phyloP scores from a whole-genome alignment of 768 basidiomycete genomes.

The Amanita jacksonii region DNA sequence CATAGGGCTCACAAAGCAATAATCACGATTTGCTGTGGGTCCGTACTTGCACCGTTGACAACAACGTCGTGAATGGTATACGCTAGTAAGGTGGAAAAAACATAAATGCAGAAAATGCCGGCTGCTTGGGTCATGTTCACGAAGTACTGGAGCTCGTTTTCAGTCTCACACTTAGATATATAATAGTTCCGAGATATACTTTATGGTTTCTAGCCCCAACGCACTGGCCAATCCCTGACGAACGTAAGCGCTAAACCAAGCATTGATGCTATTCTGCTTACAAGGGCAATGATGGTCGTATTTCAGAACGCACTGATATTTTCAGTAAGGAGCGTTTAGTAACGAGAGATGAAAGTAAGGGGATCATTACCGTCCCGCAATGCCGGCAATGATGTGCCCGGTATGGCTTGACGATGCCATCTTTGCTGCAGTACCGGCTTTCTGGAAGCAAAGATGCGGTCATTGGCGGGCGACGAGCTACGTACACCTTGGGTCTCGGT shows the following conservation, averaged over 20 bases:
- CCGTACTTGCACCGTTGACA: constrained; percentile 24
- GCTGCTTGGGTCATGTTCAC: constrained; percentile 69
- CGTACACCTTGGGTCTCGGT: constrained; percentile 12
- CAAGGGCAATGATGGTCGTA: constrained; percentile 91
- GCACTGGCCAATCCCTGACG: constrained; percentile 83
- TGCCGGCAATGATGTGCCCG: constrained; percentile 72
- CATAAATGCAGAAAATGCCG: constrained; percentile 50
- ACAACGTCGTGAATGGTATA: constrained; percentile 31
- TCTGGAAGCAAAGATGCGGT: constrained; percentile 45
- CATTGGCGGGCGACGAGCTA: constrained; percentile 26
- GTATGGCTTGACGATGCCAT: constrained; percentile 62
- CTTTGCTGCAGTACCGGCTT: constrained; percentile 56
- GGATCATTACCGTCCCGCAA: constrained; percentile 67
- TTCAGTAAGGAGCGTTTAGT: too few relatives aligned
- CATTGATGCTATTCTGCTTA: constrained; percentile 23
- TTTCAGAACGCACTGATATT: constrained; percentile 74
- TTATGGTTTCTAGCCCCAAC: constrained; percentile 91
- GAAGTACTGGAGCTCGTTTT: constrained; percentile 53
- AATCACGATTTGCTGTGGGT: constrained; percentile 62
- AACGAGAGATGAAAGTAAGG: constrained; percentile 15
- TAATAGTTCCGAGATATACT: constrained; percentile 24
- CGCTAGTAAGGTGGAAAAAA: constrained; percentile 48
- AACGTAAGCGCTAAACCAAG: neutral
- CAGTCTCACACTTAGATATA: constrained; percentile 3
- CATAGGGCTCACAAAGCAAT: constrained; percentile 52